phyloP scores from a whole-genome alignment of 108 stramenopile genomes.

The Cyclotella atomus region DNA sequence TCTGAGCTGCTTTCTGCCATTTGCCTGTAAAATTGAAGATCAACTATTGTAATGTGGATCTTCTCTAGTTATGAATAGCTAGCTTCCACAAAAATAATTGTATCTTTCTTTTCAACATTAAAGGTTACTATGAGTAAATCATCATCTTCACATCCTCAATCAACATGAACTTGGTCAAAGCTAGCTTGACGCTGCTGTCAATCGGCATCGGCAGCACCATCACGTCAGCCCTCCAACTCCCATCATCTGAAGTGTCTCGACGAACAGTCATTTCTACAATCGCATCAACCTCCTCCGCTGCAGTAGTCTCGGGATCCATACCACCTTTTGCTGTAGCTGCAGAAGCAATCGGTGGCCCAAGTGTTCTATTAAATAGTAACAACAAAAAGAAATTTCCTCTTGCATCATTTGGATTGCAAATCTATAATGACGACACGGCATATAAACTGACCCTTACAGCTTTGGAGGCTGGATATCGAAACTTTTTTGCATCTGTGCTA shows the following conservation, averaged over 20 bases:
- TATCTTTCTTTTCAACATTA: too few relatives aligned
- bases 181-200: background rate
- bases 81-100: too few relatives aligned
- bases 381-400: constrained; percentile 65
- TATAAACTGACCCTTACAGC: constrained; percentile 74
- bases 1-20: too few relatives aligned
- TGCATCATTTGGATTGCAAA: constrained; percentile 73
- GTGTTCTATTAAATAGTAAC: constrained; percentile 38
- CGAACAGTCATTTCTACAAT: constrained; percentile 37
- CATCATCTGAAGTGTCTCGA: constrained; percentile 34
- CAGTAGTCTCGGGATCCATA: constrained; percentile 2
- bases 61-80: too few relatives aligned
- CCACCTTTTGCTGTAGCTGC: constrained; percentile 4
- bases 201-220: background rate
- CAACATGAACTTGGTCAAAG: too few relatives aligned
- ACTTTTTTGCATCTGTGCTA: constrained; percentile 79
- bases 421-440: constrained; percentile 77
- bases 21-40: too few relatives aligned
- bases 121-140: too few relatives aligned
- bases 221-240: constrained; percentile 23
- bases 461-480: constrained; percentile 74
- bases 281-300: constrained; percentile 19
- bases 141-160: too few relatives aligned
- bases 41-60: too few relatives aligned
- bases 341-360: background rate